Percentiles rank a stretch among this genome's conserved stretches.
Conservation (phyloP, 164 flowering plant genomes). For the Magnolia kwangsiensis region DNA sequence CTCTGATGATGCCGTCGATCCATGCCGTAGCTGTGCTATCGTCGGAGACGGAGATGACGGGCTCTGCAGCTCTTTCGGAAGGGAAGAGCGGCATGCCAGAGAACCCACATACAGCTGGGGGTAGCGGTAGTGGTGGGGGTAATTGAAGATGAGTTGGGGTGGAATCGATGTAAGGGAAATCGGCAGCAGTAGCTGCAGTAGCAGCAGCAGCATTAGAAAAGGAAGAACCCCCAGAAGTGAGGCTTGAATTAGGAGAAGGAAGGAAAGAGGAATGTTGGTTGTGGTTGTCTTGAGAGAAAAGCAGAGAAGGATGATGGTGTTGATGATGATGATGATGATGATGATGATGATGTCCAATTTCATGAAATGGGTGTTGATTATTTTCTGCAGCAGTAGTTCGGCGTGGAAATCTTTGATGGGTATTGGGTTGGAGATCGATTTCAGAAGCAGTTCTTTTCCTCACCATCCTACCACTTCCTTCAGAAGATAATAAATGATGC, state of each 20-base stretch:
- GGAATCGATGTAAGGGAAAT: neutral
- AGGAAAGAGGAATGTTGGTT: slow-evolving; percentile 2
- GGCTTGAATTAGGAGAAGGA: slow-evolving; percentile 9
- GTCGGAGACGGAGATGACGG: slow-evolving; percentile 16
- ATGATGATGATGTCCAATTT: neutral
- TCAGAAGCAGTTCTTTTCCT: slow-evolving; percentile 75
- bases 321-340: neutral
- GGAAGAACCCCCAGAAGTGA: slow-evolving; percentile 3
- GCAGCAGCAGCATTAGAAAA: too few species aligned
- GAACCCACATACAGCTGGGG: slow-evolving; percentile 70
- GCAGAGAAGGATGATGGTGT: neutral
- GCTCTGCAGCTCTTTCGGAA: slow-evolving; percentile 31
- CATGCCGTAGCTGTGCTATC: slow-evolving; percentile 54
- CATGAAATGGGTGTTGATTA: slow-evolving; percentile 1
- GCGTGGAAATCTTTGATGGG: slow-evolving; percentile 26
- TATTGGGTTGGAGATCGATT: slow-evolving; percentile 34
- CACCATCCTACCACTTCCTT: slow-evolving; percentile 38
- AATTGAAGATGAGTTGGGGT: neutral
- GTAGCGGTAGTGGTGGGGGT: slow-evolving; percentile 3
- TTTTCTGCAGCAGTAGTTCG: slow-evolving; percentile 15
- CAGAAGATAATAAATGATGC: neutral
- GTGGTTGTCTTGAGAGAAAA: neutral
- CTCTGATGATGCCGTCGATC: slow-evolving; percentile 86
- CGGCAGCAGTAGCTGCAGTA: neutral
- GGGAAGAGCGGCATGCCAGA: slow-evolving; percentile 85